Percentiles rank a stretch among this genome's conserved stretches.
Conservation (phyloP, 352 stramenopile species). For the Phytophthora chlamydospora region DNA sequence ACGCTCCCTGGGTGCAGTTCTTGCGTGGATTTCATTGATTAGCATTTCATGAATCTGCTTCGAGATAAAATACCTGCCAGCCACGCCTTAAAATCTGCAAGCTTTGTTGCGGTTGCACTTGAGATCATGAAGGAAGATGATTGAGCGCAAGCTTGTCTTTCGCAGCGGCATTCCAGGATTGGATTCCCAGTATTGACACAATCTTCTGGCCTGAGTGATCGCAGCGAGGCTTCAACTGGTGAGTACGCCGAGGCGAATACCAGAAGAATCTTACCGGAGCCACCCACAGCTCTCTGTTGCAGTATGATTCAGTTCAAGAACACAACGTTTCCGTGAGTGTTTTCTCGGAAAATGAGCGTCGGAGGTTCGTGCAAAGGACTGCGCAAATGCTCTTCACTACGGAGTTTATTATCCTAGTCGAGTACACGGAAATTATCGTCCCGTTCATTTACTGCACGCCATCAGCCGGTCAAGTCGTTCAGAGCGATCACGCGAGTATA, state of each 20-base stretch:
- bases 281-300: slow-evolving; percentile 4
- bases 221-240: not conserved
- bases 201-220: not conserved
- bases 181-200: slow-evolving; percentile 5
- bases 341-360: slow-evolving; percentile 10
- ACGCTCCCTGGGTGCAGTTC: slow-evolving; percentile 30
- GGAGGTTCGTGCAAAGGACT: slow-evolving; percentile 14
- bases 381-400: slow-evolving; percentile 34
- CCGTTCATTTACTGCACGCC: slow-evolving; percentile 36
- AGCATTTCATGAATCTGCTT: slow-evolving; percentile 18
- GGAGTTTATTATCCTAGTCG: slow-evolving; percentile 35
- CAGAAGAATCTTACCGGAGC: not conserved
- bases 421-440: slow-evolving; percentile 39
- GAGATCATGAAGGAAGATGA: slow-evolving; percentile 15
- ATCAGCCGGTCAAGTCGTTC: too few species aligned
- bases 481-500: too few species aligned
- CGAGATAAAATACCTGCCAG: slow-evolving; percentile 4
- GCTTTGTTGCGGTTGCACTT: slow-evolving; percentile 15
- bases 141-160: not conserved
- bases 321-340: too few species aligned
- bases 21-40: slow-evolving; percentile 32
- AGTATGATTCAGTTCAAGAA: too few species aligned
- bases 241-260: not conserved
- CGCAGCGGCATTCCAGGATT: not conserved
- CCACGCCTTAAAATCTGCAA: slow-evolving; percentile 5